Base-by-base conservation (phyloP, 2,329 filamentous ascomycete genomes). In the Claviceps purpurea region DNA sequence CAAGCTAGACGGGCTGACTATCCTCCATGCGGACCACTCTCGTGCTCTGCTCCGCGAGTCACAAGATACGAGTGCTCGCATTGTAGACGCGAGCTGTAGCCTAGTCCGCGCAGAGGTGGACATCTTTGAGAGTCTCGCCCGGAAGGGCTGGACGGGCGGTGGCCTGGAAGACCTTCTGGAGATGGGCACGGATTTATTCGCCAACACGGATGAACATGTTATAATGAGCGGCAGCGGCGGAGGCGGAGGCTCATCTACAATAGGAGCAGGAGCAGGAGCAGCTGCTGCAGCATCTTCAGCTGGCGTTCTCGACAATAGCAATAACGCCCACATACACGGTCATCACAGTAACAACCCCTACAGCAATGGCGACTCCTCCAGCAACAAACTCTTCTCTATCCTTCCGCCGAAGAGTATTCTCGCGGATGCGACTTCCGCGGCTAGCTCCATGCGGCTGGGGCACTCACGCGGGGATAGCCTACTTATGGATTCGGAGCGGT, bases 81-180 rank as follows among this genome's bases (percentile, higher is more conserved):
- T 85, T 58, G 73, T 83, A 18, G 81, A 85, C 52, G 79, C 80
- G 18, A 77, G 78, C 59, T 83, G 81, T 60, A 80, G 77, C 55
- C 72, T 85, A 11, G 81, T 84, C 13, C 71, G 82, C 18, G 82
- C 82, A 51, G 82, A 85, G 66, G 78, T 85, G 20, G 82, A 85
- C 64, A 85, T 85, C 30, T 84, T 84, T 53, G 82, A 85, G 68
- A 72, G 76, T 24, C 67, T 85, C 24, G 81, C 82, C 20, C 69
- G 80, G 54, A 85, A 85, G 60, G 82, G 82, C 7, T 85, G 81
- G 82, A 76, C 70, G 20, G 82, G 82, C 40, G 82, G 81, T 34
- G 82, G 82, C 0, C 67, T 85, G 30, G 82, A 85, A 54, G 81
- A 84, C 38, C 65, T 85, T 4, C 68, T 85, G 3, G 81, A 85